phyloP scores from a whole-genome alignment of 2,329 filamentous ascomycete genomes.

The Fusarium multiceps region DNA sequence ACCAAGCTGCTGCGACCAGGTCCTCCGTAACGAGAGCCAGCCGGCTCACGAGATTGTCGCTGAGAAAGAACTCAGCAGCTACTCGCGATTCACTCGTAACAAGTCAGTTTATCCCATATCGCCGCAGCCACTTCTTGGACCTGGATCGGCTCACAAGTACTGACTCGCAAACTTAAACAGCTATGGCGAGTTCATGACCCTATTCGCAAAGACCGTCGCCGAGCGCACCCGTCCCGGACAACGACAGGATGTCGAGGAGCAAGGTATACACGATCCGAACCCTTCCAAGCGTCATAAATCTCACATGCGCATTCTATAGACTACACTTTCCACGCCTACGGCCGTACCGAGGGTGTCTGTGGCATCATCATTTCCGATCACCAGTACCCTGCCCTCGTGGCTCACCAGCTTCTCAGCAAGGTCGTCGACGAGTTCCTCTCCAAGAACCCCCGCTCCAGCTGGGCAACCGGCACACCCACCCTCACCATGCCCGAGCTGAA shows the following conservation, averaged over 20 bases:
- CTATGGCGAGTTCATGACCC: constrained; percentile 77
- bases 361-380: constrained; percentile 82
- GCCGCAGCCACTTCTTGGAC: neutral
- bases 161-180: constrained; percentile 41
- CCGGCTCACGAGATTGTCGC: constrained; percentile 80
- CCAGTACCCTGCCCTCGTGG: constrained; percentile 80
- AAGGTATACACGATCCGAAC: constrained; percentile 61
- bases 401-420: constrained; percentile 88
- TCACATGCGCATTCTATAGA: constrained; percentile 52
- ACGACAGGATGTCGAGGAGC: constrained; percentile 86
- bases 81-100: constrained; percentile 81
- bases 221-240: constrained; percentile 85
- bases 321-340: constrained; percentile 83
- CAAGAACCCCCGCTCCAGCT: constrained; percentile 77
- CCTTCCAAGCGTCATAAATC: constrained; percentile 1
- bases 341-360: constrained; percentile 77
- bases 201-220: constrained; percentile 89
- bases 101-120: constrained; percentile 62
- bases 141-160: constrained; percentile 1
- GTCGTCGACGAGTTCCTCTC: constrained; percentile 87
- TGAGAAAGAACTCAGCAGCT: constrained; percentile 81
- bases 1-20: constrained; percentile 60
- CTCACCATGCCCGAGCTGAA: constrained; percentile 79
- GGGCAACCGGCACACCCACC: constrained; percentile 64
- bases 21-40: constrained; percentile 82